A percentile compares a stretch with the other conserved stretches of the same genome.
Evolutionary conservation across 495 filamentous ascomycete genomes (phyloP).

Genomic region (Glarea lozoyensis): DNA sequence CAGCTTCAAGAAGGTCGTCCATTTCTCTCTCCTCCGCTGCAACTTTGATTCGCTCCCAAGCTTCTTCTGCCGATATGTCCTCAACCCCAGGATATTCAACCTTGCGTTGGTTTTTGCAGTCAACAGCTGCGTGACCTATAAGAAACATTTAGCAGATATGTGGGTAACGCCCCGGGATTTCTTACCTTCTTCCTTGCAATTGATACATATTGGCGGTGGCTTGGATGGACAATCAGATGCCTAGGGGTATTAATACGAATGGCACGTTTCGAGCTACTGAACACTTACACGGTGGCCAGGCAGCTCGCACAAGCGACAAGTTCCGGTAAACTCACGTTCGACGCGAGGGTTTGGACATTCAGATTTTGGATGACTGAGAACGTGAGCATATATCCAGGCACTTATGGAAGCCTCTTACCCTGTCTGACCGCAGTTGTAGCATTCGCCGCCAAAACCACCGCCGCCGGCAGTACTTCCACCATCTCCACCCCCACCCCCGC

Average conservation of each 20-base stretch:
- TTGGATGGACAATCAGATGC: conserved; percentile 59
- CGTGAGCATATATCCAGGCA: not conserved
- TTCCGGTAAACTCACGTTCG: conserved; percentile 43
- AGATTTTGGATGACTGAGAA: conserved; percentile 44
- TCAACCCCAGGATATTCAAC: conserved; percentile 54
- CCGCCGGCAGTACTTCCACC: conserved; percentile 27
- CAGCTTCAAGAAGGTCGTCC: conserved; percentile 62
- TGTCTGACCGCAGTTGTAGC: conserved; percentile 34
- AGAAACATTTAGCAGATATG: not conserved
- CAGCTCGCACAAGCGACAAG: conserved; percentile 64
- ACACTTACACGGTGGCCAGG: conserved; percentile 51
- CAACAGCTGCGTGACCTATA: conserved; percentile 52
- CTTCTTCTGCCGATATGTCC: conserved; percentile 51
- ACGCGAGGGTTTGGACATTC: conserved; percentile 60
- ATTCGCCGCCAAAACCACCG: conserved; percentile 44
- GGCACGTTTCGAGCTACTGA: not conserved
- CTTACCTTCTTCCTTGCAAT: conserved; percentile 66
- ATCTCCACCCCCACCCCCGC: conserved; percentile 33
- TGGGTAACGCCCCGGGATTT: not conserved
- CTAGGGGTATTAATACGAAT: conserved; percentile 8
- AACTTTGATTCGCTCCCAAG: conserved; percentile 58
- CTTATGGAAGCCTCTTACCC: conserved; percentile 20
- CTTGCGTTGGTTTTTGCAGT: conserved; percentile 63
- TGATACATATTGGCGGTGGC: conserved; percentile 56
- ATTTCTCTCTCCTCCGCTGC: conserved; percentile 59